phyloP scores from a whole-genome alignment of 2,329 filamentous ascomycete species.

The Phialemonium atrogriseum region DNA sequence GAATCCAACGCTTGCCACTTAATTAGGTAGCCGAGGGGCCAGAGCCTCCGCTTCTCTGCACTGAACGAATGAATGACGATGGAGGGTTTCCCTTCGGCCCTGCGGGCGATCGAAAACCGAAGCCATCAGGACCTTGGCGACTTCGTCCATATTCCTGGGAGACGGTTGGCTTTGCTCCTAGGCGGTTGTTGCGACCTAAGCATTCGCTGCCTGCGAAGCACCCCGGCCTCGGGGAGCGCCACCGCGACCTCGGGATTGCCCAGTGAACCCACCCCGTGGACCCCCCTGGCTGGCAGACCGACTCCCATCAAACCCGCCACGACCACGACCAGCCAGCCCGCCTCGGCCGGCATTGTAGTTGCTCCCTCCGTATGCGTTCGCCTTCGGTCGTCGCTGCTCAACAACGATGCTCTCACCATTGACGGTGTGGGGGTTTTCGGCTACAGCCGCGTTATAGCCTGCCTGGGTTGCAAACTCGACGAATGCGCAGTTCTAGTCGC shows the following conservation, averaged over 20 bases:
- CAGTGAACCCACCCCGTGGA: conserved; percentile 60
- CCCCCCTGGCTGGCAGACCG: conserved; percentile 52
- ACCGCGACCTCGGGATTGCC: conserved; percentile 55
- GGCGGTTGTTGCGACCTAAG: too few relatives aligned
- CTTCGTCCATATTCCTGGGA: too few relatives aligned
- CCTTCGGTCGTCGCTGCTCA: conserved; percentile 79
- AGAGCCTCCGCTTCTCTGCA: too few relatives aligned
- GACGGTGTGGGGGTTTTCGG: conserved; percentile 78
- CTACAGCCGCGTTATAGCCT: conserved; percentile 74
- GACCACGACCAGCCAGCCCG: conserved; percentile 52
- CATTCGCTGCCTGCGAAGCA: background rate
- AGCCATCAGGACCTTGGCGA: too few relatives aligned
- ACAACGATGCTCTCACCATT: conserved; percentile 76
- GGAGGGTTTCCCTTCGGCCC: too few relatives aligned
- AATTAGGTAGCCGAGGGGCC: too few relatives aligned
- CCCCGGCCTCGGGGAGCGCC: conserved; percentile 55
- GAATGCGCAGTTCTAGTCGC: conserved; percentile 80
- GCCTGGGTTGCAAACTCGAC: conserved; percentile 81
- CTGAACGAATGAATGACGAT: too few relatives aligned
- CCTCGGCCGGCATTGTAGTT: conserved; percentile 58
- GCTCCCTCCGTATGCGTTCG: conserved; percentile 60
- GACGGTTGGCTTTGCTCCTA: too few relatives aligned
- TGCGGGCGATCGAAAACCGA: too few relatives aligned
- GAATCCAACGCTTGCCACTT: too few relatives aligned
- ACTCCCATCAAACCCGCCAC: conserved; percentile 53